These are phyloP conservation scores for Geotrichum carabidarum DNA, from an alignment of 1,139 yeast genomes.

Conservation along the genomic window DNA sequence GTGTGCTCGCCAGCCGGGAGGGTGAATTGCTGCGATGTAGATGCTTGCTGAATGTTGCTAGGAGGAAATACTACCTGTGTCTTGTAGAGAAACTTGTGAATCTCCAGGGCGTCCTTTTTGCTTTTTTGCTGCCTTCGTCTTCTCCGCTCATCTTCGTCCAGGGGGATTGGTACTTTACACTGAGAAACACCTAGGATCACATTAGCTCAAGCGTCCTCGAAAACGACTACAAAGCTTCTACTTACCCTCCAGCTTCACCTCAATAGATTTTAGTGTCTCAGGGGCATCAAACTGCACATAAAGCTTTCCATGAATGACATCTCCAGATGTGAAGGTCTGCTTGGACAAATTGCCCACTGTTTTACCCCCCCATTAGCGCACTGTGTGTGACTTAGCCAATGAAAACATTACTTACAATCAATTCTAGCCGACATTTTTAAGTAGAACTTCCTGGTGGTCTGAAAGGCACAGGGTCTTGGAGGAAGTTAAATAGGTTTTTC, in stretches of 20 bases:
- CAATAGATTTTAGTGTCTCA: constrained; percentile 15
- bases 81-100: constrained; percentile 54
- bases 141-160: constrained; percentile 17
- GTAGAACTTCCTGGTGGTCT: too few species aligned
- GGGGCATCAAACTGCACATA: constrained; percentile 7
- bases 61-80: constrained; percentile 60
- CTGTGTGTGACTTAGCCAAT: background rate
- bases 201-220: background rate
- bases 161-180: constrained; percentile 18
- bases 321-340: constrained; percentile 18
- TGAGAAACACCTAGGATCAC: constrained; percentile 15
- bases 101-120: constrained; percentile 38
- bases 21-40: constrained; percentile 51
- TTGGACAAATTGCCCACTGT: constrained; percentile 6
- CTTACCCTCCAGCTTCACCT: constrained; percentile 20
- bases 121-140: constrained; percentile 16
- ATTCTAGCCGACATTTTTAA: constrained; percentile 11
- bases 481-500: too few species aligned
- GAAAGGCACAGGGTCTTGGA: too few species aligned
- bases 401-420: constrained; percentile 2
- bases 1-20: constrained; percentile 55
- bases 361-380: background rate
- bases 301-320: constrained; percentile 13
- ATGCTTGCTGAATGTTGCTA: constrained; percentile 46
- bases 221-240: background rate